A percentile compares a stretch with the other conserved stretches of the same genome.
Conservation (phyloP, 306 rosid genomes). For the Cyamopsis tetragonoloba region DNA sequence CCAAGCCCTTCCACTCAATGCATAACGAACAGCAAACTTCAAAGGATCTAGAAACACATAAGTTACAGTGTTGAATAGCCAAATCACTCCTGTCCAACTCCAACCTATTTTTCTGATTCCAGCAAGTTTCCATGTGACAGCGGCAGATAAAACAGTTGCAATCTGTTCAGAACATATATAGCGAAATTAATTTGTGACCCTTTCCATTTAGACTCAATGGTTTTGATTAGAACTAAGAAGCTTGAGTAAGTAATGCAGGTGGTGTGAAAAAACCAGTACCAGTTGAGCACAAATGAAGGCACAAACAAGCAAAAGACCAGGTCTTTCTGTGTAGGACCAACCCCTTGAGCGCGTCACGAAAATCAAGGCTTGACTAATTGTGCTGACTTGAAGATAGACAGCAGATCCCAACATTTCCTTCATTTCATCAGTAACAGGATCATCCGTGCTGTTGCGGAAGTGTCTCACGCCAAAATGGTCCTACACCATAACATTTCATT, state of each 20-base stretch:
- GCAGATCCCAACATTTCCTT: conserved; percentile 49
- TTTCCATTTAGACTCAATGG: background rate
- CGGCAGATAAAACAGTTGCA: conserved; percentile 68
- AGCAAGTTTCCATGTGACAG: conserved; percentile 33
- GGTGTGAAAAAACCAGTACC: conserved; percentile 33
- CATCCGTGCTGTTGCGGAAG: background rate
- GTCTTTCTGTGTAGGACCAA: conserved; percentile 72
- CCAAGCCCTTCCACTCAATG: conserved; percentile 71
- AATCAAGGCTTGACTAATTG: conserved; percentile 68
- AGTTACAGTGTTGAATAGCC: conserved; percentile 50
- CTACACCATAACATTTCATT: conserved; percentile 30
- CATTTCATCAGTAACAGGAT: background rate
- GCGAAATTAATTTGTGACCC: background rate
- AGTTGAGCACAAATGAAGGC: conserved; percentile 67
- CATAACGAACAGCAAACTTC: conserved; percentile 67
- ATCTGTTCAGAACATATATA: conserved; percentile 31
- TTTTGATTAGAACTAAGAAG: too few species aligned
- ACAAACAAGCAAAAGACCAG: conserved; percentile 52
- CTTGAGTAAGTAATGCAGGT: background rate
- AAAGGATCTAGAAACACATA: conserved; percentile 66
- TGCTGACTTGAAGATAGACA: conserved; percentile 71
- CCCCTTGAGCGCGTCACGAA: conserved; percentile 69
- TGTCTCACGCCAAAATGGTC: conserved; percentile 34
- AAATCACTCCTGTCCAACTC: conserved; percentile 68
- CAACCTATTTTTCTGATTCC: conserved; percentile 53